Conservation (phyloP, 176 grass and related monocot genomes). For the Urochloa ruziziensis region DNA sequence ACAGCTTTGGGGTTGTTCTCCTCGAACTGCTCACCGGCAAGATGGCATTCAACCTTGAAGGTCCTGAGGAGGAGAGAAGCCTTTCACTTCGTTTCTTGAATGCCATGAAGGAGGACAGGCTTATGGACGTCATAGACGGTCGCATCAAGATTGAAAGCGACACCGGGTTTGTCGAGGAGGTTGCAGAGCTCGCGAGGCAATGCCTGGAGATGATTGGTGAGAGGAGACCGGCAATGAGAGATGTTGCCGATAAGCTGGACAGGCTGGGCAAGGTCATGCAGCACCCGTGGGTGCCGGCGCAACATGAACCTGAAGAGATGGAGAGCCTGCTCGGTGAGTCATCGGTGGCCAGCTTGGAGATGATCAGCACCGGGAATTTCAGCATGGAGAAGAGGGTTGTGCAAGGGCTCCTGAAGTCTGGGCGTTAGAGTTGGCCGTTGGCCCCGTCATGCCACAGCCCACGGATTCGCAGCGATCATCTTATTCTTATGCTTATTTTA, state of each 20-base stretch:
- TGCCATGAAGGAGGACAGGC: slow-evolving; percentile 20
- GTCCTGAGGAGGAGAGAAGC: slow-evolving; percentile 11
- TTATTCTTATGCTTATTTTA: neutral
- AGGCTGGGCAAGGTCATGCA: slow-evolving; percentile 18
- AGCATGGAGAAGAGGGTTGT: slow-evolving; percentile 30
- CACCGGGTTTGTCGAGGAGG: neutral
- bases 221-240: slow-evolving; percentile 31
- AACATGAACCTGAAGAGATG: slow-evolving; percentile 17
- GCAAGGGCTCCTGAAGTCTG: neutral
- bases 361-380: slow-evolving; percentile 18
- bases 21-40: slow-evolving; percentile 24
- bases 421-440: slow-evolving; percentile 7
- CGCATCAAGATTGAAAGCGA: slow-evolving; percentile 2
- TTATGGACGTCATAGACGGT: slow-evolving; percentile 17
- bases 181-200: slow-evolving; percentile 6
- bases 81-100: slow-evolving; percentile 20
- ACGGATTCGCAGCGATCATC: neutral
- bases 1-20: slow-evolving; percentile 42
- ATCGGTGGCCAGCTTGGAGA: neutral
- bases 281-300: slow-evolving; percentile 11
- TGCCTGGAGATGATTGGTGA: slow-evolving; percentile 27
- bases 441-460: neutral
- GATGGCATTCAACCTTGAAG: slow-evolving; percentile 21
- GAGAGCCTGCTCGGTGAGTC: slow-evolving; percentile 35
- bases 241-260: slow-evolving; percentile 34